Conservation (phyloP, 371 early-diverging fungal species). For the Mortierella sp. region DNA sequence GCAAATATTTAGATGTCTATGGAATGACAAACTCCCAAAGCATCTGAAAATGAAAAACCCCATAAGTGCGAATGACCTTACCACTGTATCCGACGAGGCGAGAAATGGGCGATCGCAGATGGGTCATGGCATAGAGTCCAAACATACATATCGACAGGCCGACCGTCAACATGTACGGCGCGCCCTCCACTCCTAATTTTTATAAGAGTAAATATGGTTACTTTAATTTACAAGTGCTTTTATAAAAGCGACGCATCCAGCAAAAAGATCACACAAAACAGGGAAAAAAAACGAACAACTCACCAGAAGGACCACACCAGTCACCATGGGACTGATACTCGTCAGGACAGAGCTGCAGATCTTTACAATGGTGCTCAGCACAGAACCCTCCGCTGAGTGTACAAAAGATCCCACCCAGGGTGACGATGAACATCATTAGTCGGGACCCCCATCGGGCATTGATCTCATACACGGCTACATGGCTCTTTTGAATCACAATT, state of each 20-base stretch:
- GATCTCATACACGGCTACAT: conserved; percentile 52
- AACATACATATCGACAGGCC: conserved; percentile 45
- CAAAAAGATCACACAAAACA: not conserved
- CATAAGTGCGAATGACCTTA: not conserved
- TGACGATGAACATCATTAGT: conserved; percentile 37
- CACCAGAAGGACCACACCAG: conserved; percentile 56
- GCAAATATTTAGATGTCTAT: not conserved
- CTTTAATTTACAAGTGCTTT: not conserved
- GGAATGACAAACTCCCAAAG: no score
- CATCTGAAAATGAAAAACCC: no score
- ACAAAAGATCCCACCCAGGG: conserved; percentile 35
- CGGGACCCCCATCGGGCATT: conserved; percentile 53
- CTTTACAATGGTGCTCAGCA: conserved; percentile 35
- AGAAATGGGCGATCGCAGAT: conserved; percentile 43
- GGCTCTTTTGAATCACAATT: conserved; percentile 39
- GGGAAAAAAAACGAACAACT: not conserved
- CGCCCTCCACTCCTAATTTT: conserved; percentile 37
- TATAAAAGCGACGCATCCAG: no score
- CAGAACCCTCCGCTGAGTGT: conserved; percentile 32
- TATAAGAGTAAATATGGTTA: not conserved
- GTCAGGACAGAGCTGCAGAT: conserved; percentile 35
- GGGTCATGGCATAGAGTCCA: conserved; percentile 37
- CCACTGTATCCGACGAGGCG: conserved; percentile 55
- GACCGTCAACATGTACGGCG: conserved; percentile 46
- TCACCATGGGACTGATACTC: conserved; percentile 31